Conservation (phyloP, 352 stramenopile genomes). For the Pilasporangium apinafurcum region DNA sequence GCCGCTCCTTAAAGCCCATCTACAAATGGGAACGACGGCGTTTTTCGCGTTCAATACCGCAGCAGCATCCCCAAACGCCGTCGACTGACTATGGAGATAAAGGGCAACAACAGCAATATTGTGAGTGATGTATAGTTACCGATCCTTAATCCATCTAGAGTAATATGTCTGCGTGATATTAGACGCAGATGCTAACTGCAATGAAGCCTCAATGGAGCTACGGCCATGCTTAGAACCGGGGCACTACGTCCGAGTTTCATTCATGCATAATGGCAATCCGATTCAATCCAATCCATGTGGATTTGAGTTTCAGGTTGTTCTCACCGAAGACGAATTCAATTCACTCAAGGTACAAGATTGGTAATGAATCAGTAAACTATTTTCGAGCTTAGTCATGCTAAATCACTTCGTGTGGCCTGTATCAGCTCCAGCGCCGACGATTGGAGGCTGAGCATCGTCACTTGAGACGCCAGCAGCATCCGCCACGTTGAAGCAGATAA, state of each 20-base stretch:
- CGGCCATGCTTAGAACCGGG: conserved; percentile 35
- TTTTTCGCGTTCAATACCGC: background rate
- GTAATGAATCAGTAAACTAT: background rate
- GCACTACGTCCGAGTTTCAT: conserved; percentile 39
- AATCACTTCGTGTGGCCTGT: background rate
- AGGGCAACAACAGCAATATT: conserved; percentile 4
- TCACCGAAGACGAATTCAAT: conserved; percentile 53
- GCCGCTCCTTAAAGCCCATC: conserved; percentile 33
- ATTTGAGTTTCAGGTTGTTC: conserved; percentile 55
- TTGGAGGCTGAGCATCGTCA: conserved; percentile 54
- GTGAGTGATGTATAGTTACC: conserved; percentile 1
- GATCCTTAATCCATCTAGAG: no score
- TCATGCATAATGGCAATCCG: conserved; percentile 13
- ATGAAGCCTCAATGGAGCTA: conserved; percentile 40
- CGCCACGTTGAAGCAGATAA: no score
- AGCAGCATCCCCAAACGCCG: no score
- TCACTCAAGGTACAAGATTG: conserved; percentile 37
- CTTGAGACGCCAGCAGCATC: conserved; percentile 28
- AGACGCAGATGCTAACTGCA: conserved; percentile 27
- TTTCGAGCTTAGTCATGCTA: background rate
- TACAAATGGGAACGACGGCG: conserved; percentile 51
- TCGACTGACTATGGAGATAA: no score
- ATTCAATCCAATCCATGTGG: background rate
- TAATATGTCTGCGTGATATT: background rate
- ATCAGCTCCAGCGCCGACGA: conserved; percentile 42